Conservation (phyloP, 2,329 filamentous ascomycete species). For the Fusarium oligoseptatum region DNA sequence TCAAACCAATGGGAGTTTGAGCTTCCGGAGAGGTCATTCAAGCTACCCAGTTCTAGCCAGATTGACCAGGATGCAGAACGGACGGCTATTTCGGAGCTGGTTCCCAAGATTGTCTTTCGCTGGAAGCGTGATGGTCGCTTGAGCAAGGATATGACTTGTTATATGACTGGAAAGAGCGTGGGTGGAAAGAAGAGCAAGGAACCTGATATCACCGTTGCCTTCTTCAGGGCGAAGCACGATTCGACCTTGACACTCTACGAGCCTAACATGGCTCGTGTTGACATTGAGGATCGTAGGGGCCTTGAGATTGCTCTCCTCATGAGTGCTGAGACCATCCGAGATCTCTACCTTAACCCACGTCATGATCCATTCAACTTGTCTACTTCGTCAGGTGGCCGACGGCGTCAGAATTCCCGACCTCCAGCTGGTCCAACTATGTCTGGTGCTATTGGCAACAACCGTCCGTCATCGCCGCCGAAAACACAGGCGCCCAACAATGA, state of each 20-base stretch:
- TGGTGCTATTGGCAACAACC: conserved; percentile 54
- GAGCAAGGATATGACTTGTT: conserved; percentile 89
- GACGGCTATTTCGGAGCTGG: conserved; percentile 58
- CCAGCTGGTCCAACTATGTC: conserved; percentile 50
- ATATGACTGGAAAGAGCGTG: conserved; percentile 82
- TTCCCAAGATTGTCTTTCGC: conserved; percentile 84
- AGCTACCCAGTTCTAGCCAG: conserved; percentile 80
- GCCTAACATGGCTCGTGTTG: conserved; percentile 89
- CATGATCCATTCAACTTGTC: conserved; percentile 85
- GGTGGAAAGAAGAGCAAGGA: conserved; percentile 87
- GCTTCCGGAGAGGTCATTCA: conserved; percentile 88
- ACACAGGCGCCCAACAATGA: conserved; percentile 34
- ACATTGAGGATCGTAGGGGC: conserved; percentile 94
- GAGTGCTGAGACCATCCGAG: conserved; percentile 73
- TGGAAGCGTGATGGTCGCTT: conserved; percentile 92
- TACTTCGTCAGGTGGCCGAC: conserved; percentile 35
- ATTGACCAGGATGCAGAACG: conserved; percentile 78
- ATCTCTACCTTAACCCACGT: conserved; percentile 74
- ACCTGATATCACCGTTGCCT: conserved; percentile 93
- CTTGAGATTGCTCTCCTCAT: conserved; percentile 84
- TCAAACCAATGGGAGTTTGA: conserved; percentile 91
- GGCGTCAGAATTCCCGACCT: conserved; percentile 58
- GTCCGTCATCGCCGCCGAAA: conserved; percentile 36
- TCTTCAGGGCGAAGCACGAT: conserved; percentile 81
- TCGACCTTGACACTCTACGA: conserved; percentile 85